A percentile compares a stretch with the other conserved stretches of the same genome.
Evolutionary conservation across 2,329 filamentous ascomycete species (phyloP).

Genomic region (Aspergillus sp.): DNA sequence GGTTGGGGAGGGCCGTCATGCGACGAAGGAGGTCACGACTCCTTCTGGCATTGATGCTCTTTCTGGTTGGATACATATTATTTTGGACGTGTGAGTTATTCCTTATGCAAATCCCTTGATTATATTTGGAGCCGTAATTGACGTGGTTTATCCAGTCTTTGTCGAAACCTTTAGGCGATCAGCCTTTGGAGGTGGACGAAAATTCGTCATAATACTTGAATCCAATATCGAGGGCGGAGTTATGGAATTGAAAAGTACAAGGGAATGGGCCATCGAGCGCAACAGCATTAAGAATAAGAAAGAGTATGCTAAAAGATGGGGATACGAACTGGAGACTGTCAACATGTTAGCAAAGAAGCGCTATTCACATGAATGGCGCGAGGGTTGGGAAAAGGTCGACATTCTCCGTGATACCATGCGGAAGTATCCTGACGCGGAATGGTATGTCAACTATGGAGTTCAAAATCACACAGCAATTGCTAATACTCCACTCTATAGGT

Average conservation of each 20-base stretch:
- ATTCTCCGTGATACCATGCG: constrained; percentile 82
- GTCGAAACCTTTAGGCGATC: constrained; percentile 67
- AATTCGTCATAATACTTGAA: constrained; percentile 88
- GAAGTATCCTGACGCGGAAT: constrained; percentile 95
- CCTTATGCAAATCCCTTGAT: not conserved
- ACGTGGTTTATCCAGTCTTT: constrained; percentile 45
- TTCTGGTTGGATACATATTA: constrained; percentile 64
- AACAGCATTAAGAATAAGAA: constrained; percentile 96
- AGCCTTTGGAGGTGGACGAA: constrained; percentile 77
- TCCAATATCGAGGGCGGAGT: constrained; percentile 95
- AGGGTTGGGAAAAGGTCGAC: constrained; percentile 99
- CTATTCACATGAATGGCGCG: constrained; percentile 97
- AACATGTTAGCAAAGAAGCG: constrained; percentile 99
- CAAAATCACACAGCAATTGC: not conserved
- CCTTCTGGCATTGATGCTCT: constrained; percentile 58
- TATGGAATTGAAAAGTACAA: constrained; percentile 97
- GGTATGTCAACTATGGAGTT: constrained; percentile 57
- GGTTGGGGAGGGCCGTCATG: constrained; percentile 51
- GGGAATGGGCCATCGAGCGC: constrained; percentile 97
- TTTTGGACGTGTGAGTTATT: constrained; percentile 68
- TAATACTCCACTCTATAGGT: constrained; percentile 57
- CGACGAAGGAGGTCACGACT: constrained; percentile 66
- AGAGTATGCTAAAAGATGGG: constrained; percentile 82
- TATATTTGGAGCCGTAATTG: not conserved
- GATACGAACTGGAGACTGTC: constrained; percentile 92